These are phyloP conservation scores for Elongisporangium prolatum DNA, from an alignment of 352 stramenopile species.

Conservation along the genomic window DNA sequence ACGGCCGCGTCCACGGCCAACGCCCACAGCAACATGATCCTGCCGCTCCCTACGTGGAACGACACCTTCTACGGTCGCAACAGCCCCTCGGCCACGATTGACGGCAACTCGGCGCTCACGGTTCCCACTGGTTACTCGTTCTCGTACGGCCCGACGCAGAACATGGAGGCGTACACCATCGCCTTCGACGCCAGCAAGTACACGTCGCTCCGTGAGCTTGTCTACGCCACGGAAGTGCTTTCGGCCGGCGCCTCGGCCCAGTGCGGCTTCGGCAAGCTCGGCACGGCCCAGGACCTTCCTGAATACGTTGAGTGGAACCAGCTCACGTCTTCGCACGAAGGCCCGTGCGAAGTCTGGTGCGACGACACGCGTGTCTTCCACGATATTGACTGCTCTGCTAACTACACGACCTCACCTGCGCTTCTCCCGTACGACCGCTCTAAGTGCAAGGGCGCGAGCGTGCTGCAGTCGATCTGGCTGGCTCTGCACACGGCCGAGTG, in stretches of 20 bases:
- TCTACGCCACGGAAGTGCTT: conserved; percentile 10
- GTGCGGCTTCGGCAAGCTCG: conserved; percentile 22
- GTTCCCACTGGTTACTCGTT: conserved; percentile 18
- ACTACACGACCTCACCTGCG: conserved; percentile 24
- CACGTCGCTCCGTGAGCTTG: conserved; percentile 19
- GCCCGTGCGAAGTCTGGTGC: conserved; percentile 51
- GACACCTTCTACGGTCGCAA: conserved; percentile 20
- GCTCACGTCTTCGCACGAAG: conserved; percentile 30
- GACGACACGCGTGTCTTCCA: conserved; percentile 38
- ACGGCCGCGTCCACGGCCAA: conserved; percentile 5
- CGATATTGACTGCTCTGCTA: conserved; percentile 36
- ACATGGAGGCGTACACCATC: conserved; percentile 12
- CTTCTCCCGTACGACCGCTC: conserved; percentile 31
- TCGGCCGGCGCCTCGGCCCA: conserved; percentile 5
- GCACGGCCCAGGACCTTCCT: conserved; percentile 19
- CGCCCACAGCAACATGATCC: conserved; percentile 27
- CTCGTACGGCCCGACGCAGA: conserved; percentile 15
- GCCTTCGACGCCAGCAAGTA: conserved; percentile 17
- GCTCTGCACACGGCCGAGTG: conserved; percentile 35
- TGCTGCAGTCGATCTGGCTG: conserved; percentile 46
- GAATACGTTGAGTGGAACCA: conserved; percentile 35
- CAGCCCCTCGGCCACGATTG: conserved; percentile 31
- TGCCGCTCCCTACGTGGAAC: conserved; percentile 31
- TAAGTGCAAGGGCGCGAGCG: conserved; percentile 30
- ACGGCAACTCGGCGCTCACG: conserved; percentile 26